phyloP scores from a whole-genome alignment of 345 rosid genomes.

The Pelargonium nanum region DNA sequence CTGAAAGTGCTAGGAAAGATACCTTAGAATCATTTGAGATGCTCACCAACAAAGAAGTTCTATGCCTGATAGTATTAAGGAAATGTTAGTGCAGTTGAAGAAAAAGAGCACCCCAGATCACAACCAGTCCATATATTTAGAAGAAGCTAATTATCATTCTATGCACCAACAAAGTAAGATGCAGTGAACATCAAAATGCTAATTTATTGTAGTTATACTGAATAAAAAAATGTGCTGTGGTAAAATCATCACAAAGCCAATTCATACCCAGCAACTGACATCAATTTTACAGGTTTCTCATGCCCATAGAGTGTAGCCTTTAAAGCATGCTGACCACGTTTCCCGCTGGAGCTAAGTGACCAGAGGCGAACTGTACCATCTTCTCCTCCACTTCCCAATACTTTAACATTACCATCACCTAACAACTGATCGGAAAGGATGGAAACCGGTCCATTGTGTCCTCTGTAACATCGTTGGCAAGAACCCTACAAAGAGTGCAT shows the following conservation, averaged over 20 bases:
- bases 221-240: conserved; percentile 5
- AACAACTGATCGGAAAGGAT: conserved; percentile 49
- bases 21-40: conserved; percentile 61
- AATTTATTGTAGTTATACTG: conserved; percentile 1
- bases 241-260: conserved; percentile 5
- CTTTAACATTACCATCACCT: conserved; percentile 32
- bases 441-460: conserved; percentile 47
- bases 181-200: conserved; percentile 1
- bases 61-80: conserved; percentile 32
- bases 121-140: background rate
- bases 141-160: background rate
- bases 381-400: conserved; percentile 66
- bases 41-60: conserved; percentile 40
- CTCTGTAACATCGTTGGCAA: conserved; percentile 47
- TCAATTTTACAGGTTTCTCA: conserved; percentile 42
- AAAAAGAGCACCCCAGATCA: conserved; percentile 2
- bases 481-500: conserved; percentile 28
- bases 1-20: background rate
- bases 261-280: conserved; percentile 58
- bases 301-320: conserved; percentile 57
- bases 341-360: conserved; percentile 51
- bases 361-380: conserved; percentile 62
- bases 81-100: background rate
- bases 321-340: conserved; percentile 45
- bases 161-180: background rate